phyloP scores from a whole-genome alignment of 768 basidiomycete species.

The Tulasnella sp. region DNA sequence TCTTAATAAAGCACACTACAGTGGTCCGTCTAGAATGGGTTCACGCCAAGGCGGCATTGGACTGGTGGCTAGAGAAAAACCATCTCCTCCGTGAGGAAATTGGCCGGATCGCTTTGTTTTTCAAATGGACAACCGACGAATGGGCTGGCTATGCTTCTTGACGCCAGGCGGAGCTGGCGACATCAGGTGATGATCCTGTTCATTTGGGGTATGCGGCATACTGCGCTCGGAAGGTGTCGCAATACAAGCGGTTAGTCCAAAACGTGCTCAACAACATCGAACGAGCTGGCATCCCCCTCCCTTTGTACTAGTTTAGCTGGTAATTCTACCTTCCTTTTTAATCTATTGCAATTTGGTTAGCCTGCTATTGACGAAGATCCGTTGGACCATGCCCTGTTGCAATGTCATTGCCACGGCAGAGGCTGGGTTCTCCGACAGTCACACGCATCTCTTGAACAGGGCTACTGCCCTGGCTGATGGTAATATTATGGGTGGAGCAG shows the following conservation, averaged over 20 bases:
- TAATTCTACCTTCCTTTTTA: no score
- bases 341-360: no score
- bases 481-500: no score
- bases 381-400: no score
- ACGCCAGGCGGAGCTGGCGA: background rate
- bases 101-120: background rate
- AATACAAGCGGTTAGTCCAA: background rate
- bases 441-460: no score
- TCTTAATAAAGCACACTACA: background rate
- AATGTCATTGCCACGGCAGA: no score
- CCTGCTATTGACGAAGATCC: no score
- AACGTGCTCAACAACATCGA: background rate
- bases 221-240: background rate
- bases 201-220: background rate
- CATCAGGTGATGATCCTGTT: background rate
- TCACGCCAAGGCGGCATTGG: background rate
- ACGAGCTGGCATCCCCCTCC: background rate
- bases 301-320: no score
- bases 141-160: background rate
- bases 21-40: background rate
- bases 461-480: no score
- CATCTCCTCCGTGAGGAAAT: background rate
- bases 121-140: background rate
- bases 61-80: background rate
- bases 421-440: no score